Conservation (phyloP, 768 basidiomycete genomes). For the Suillus spraguei region DNA sequence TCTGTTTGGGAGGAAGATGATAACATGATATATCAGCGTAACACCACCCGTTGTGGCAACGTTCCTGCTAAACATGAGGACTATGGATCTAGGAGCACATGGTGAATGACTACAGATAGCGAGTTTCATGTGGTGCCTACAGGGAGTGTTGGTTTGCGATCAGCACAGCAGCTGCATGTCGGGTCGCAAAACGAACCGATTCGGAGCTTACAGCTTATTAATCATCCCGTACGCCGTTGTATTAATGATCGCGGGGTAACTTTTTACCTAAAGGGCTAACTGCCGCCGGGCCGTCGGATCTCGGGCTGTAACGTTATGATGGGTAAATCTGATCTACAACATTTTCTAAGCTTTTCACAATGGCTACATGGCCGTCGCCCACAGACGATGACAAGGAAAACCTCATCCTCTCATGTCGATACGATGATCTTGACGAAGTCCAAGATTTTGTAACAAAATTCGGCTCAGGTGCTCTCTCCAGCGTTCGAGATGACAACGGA, state of each 20-base stretch:
- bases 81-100: constrained; percentile 3
- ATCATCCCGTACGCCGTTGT: background rate
- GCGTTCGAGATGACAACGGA: constrained; percentile 69
- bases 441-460: constrained; percentile 63
- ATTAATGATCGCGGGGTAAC: background rate
- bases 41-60: background rate
- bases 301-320: background rate
- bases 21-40: background rate
- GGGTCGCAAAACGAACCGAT: background rate
- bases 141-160: background rate
- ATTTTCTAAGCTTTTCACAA: constrained; percentile 7
- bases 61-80: background rate
- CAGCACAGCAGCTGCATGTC: background rate
- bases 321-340: background rate
- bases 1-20: background rate
- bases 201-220: background rate
- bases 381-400: constrained; percentile 66
- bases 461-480: constrained; percentile 49
- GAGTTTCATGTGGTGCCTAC: background rate
- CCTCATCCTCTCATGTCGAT: constrained; percentile 80
- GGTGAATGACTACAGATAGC: background rate
- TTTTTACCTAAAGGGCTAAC: too few species aligned
- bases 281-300: background rate
- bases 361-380: constrained; percentile 22
- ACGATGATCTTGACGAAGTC: constrained; percentile 85